Percentiles rank a stretch among this genome's conserved stretches.
Conservation (phyloP, 2,329 filamentous ascomycete genomes). For the Reticulascus tulasneorum region DNA sequence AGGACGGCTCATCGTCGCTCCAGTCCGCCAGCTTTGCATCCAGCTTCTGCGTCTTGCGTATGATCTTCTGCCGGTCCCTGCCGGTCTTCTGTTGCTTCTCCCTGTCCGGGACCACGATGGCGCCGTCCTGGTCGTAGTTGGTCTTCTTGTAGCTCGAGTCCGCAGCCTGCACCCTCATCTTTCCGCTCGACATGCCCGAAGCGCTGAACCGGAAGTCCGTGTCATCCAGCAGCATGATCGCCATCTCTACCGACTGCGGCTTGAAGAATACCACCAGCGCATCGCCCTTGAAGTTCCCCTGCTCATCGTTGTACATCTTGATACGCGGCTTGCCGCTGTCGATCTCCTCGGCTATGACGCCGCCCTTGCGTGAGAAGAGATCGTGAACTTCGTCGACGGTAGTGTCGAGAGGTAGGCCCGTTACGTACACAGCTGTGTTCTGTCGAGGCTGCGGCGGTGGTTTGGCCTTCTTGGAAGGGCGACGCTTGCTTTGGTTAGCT, state of each 20-base stretch:
- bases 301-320: conserved; percentile 82
- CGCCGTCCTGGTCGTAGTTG: conserved; percentile 56
- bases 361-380: conserved; percentile 78
- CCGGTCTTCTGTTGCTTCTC: conserved; percentile 29
- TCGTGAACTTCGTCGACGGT: conserved; percentile 77
- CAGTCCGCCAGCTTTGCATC: conserved; percentile 91
- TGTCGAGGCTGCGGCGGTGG: conserved; percentile 51
- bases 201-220: conserved; percentile 69
- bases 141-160: conserved; percentile 91
- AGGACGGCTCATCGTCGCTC: conserved; percentile 77
- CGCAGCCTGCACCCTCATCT: conserved; percentile 77
- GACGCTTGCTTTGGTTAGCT: conserved; percentile 14
- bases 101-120: conserved; percentile 38
- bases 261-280: conserved; percentile 93
- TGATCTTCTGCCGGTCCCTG: conserved; percentile 82
- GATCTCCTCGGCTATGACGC: conserved; percentile 91
- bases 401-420: conserved; percentile 76
- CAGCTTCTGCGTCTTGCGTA: conserved; percentile 85
- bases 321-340: conserved; percentile 84
- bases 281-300: conserved; percentile 88
- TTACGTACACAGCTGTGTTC: conserved; percentile 92
- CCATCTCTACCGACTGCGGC: conserved; percentile 84
- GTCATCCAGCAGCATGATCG: conserved; percentile 76
- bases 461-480: conserved; percentile 43
- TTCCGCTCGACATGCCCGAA: conserved; percentile 51